phyloP scores from a whole-genome alignment of 2,329 filamentous ascomycete genomes.

The Exophiala phaeomuriformis region DNA sequence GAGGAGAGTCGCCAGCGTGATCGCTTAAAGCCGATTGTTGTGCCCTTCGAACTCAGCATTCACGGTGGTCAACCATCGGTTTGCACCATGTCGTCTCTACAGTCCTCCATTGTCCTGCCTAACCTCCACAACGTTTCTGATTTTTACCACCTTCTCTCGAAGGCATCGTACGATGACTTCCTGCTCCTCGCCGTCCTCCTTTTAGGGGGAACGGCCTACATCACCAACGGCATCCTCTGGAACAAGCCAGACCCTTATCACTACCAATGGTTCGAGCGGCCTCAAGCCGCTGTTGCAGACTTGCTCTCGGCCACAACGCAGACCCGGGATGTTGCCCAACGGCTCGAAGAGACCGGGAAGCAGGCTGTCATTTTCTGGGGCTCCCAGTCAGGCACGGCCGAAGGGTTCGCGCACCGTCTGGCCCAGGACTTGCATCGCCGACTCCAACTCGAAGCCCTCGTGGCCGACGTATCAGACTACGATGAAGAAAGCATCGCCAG shows the following conservation, averaged over 20 bases:
- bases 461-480: constrained; percentile 23
- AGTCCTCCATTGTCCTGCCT: neutral
- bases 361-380: constrained; percentile 73
- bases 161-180: neutral
- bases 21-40: too few species aligned
- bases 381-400: constrained; percentile 88
- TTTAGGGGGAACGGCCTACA: neutral
- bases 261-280: constrained; percentile 45
- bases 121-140: neutral
- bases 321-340: constrained; percentile 40
- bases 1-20: too few species aligned
- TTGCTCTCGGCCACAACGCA: constrained; percentile 4
- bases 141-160: neutral
- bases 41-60: too few species aligned
- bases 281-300: constrained; percentile 38
- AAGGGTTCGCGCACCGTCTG: constrained; percentile 83
- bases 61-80: neutral
- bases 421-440: constrained; percentile 86
- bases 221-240: constrained; percentile 29
- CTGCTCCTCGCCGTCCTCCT: neutral
- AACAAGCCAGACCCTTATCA: constrained; percentile 46
- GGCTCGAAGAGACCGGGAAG: constrained; percentile 34
- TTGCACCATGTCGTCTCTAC: neutral
- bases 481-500: constrained; percentile 16
- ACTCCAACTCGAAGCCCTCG: constrained; percentile 62